Evolutionary conservation across 2,329 filamentous ascomycete species (phyloP), one percentile per base, ranked within the genome.

Genomic region (Exophiala oligosperma): DNA sequence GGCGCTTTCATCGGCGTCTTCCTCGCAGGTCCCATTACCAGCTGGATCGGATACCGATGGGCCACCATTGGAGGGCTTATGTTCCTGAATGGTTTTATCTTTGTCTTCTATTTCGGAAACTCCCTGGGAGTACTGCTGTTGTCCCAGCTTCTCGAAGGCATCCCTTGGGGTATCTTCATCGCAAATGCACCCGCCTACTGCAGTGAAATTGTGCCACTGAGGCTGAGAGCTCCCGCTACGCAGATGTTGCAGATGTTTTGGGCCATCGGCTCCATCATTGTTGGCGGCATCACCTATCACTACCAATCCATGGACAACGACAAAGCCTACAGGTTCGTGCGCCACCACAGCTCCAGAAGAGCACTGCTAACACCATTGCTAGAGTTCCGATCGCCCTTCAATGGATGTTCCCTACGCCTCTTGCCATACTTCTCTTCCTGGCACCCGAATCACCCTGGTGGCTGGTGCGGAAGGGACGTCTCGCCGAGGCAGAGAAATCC

Each of bases 211-310:
- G 82, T 84, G 2, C 84, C 84, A 1, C 77, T 87, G 52, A 73
- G 74, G 67, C 71, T 87, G 54, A 73, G 84, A 69, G 84, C 80
- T 53, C 79, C 82, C 21, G 78, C 78, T 3, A 87, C 84, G 2
- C 80, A 83, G 71, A 86, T 83, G 79, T 66, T 87, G 71, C 84
- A 87, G 73, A 86, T 86, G 83, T 84, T 83, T 74, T 87, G 84
- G 84, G 80, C 83, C 17, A 81, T 87, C 67, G 84, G 84, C 26
- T 70, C 73, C 37, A 86, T 87, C 68, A 84, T 87, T 57, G 84
- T 86, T 24, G 80, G 77, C 32, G 83, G 72, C 59, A 77, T 83
- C 60, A 81, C 81, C 52, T 86, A 82, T 69, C 67, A 71, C 49
- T 85, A 84, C 74, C 75, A 84, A 61, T 68, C 66, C 43, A 66